Conservation (phyloP, 2,329 filamentous ascomycete genomes). For the Berkeleyomyces rouxiae region DNA sequence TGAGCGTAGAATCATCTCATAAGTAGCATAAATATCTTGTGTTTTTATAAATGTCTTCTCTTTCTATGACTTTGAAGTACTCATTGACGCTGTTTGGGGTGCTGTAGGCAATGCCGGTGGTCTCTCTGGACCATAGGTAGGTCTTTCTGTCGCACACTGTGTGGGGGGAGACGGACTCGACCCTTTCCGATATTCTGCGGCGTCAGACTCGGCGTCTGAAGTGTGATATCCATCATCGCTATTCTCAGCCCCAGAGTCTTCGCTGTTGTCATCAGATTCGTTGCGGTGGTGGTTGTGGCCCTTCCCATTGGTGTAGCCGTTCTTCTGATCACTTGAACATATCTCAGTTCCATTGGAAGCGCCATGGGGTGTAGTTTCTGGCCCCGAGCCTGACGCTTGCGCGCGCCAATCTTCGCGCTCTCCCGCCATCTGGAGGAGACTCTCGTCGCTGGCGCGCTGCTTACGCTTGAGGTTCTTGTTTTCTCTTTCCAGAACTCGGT, state of each 20-base stretch:
- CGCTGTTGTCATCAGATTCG: slow-evolving; percentile 1
- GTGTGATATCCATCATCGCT: slow-evolving; percentile 7
- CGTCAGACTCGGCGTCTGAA: slow-evolving; percentile 9
- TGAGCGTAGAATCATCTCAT: neutral
- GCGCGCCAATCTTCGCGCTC: slow-evolving; percentile 64
- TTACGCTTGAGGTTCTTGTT: slow-evolving; percentile 83
- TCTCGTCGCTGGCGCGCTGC: slow-evolving; percentile 82
- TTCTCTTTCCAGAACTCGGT: slow-evolving; percentile 89
- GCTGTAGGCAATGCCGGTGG: slow-evolving; percentile 17
- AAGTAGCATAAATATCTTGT: neutral
- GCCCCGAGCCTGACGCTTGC: slow-evolving; percentile 35
- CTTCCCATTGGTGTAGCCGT: neutral
- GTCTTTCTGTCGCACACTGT: slow-evolving; percentile 3
- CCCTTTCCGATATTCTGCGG: neutral
- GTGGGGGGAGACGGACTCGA: neutral
- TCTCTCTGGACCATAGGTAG: slow-evolving; percentile 9
- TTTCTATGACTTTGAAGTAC: slow-evolving; percentile 6
- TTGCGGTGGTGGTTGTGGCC: neutral
- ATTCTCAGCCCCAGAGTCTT: neutral
- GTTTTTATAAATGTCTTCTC: neutral
- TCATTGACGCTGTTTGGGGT: neutral
- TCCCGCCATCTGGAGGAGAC: slow-evolving; percentile 94
- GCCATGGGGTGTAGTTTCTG: neutral
- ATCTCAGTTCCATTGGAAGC: slow-evolving; percentile 1
- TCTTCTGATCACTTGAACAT: neutral